Base-by-base conservation (phyloP, 345 rosid species). In the Salix brachista region DNA sequence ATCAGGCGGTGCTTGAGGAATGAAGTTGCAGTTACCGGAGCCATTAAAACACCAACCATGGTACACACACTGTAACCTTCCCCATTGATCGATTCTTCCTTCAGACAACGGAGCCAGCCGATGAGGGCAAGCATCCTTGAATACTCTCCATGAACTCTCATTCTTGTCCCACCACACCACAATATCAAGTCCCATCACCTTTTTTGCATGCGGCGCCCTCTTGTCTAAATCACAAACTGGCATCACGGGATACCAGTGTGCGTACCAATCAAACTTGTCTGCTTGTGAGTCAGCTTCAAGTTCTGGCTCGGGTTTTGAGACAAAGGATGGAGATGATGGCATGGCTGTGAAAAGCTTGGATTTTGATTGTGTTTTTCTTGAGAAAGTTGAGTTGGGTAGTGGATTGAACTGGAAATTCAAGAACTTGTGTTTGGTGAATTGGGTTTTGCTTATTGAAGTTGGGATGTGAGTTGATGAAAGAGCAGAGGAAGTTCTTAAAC, bases 1-100 rank as follows among this genome's bases (percentile, higher is more conserved):
- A 82, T 89, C 92, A 2, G 75, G 86, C 11, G 92, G 79, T 90
- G 92, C 97, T 91, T 94, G 86, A 72, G 76, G 72, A 52, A 72
- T 66, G 25, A 74, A 65, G 44, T 72, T 58, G 64, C 72, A 80
- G 12, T 66, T 39, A 30, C 72, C 71, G 21, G 78, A 70, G 69
- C 94, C 96, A 71, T 77, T 74, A 73, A 94, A 94, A 65, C 98
- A 94, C 98, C 97, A 94, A 1, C 97, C 97, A 80, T 91, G 98
- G 67, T 92, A 92, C 3, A 90, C 96, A 76, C 96, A 92, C 75
- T 92, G 96, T 71, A 91, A 72, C 58, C 96, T 87, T 39, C 97
- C 93, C 88, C 84, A 85, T 11, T 85, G 89, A 79, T 92, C 97
- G 82, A 92, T 89, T 73, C 97, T 88, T 34, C 97, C 97, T 77